Base-by-base conservation (phyloP, 345 rosid species). In the Syzygium aromaticum region DNA sequence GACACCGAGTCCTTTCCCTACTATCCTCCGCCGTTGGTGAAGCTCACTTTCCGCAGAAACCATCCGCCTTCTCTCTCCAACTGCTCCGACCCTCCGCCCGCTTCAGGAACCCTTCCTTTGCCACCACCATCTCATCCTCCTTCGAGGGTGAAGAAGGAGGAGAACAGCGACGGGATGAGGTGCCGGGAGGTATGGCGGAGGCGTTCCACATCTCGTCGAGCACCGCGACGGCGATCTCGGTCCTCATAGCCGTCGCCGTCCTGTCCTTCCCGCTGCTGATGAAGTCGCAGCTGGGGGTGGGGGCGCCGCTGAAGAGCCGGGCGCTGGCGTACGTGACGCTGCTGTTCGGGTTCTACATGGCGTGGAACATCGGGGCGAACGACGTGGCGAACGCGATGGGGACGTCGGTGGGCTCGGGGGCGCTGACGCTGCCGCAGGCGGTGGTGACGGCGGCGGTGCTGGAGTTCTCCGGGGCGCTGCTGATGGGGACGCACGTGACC, bases 361-460 rank as follows among this genome's bases (percentile, higher is more conserved):
- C 99, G 9, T 96, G 99, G 98, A 98, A 98, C 89, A 98, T 98
- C 19, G 99, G 99, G 63, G 99, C 99, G 77, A 98, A 98, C 86
- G 99, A 98, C 90, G 99, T 96, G 89, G 99, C 99, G 25, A 96
- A 98, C 90, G 99, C 99, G 46, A 98, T 98, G 99, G 99, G 99
- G 11, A 96, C 99, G 85, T 96, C 99, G 10, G 98, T 98, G 49
- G 99, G 99, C 8, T 96, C 99, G 0, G 98, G 98, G 54, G 99
- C 99, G n/a, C 84, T 98, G 82, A 92, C 92, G 3, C 90, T 98
- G 84, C 88, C 98, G 30, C 97, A 96, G 89, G 99, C 99, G 11
- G 99, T 96, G 90, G 49, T 96, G 52, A 96, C 94, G 4, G 99
- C 99, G 6, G 99, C 95, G 28, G 91, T 96, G 87, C 91, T 98